These are phyloP conservation scores for Rutstroemia sp. DNA, from an alignment of 2,329 filamentous ascomycete genomes.

Conservation along the genomic window DNA sequence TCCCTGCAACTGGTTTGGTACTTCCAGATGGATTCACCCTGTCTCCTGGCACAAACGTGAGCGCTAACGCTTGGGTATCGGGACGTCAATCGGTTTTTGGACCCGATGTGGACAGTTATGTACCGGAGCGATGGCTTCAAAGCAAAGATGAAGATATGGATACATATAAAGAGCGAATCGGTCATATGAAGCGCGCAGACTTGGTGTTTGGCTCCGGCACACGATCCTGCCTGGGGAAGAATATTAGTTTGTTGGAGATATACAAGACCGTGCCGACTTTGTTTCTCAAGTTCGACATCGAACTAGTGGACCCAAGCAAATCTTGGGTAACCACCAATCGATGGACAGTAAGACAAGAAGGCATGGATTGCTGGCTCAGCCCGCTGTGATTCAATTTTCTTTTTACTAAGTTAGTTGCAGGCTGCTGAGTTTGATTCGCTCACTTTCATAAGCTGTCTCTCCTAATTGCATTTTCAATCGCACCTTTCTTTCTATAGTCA, in stretches of 20 bases:
- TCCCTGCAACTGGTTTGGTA: slow-evolving; percentile 36
- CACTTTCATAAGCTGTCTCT: neutral
- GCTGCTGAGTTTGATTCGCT: neutral
- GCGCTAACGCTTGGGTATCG: slow-evolving; percentile 22
- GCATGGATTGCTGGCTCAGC: neutral
- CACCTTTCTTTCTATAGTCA: neutral
- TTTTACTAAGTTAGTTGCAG: neutral
- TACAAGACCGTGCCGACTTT: slow-evolving; percentile 53
- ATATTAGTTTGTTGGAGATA: slow-evolving; percentile 52
- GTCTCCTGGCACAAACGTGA: slow-evolving; percentile 30
- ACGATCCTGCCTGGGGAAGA: slow-evolving; percentile 41
- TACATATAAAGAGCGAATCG: neutral
- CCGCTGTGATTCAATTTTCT: neutral
- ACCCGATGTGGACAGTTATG: slow-evolving; percentile 37
- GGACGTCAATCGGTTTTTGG: slow-evolving; percentile 40
- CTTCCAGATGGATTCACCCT: slow-evolving; percentile 35
- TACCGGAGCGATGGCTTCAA: slow-evolving; percentile 42
- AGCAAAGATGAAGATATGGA: neutral
- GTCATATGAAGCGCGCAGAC: slow-evolving; percentile 25
- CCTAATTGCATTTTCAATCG: neutral
- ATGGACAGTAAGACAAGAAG: neutral
- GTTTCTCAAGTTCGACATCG: slow-evolving; percentile 45
- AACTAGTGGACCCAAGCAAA: neutral
- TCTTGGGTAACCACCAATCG: neutral
- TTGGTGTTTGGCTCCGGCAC: slow-evolving; percentile 31